Evolutionary conservation across 257 asterid genomes (phyloP), one percentile per base, ranked within the genome.

Genomic region (Fraxinus quadrangulata): DNA sequence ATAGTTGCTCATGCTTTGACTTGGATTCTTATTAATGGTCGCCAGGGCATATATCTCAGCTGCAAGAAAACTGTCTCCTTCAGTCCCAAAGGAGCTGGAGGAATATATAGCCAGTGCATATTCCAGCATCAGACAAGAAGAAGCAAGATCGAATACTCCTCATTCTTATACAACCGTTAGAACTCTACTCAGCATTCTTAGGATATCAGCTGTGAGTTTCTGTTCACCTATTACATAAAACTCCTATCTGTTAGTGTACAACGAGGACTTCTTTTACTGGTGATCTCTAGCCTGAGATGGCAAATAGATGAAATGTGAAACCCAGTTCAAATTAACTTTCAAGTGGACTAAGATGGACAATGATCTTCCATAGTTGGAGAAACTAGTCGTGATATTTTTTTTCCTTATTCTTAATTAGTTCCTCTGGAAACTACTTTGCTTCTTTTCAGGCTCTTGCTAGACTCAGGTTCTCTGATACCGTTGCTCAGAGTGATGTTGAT

Each of bases 111-210:
- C 97, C 37, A 91, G 94, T 77, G 98, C 97, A 5, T 93, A 96
- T 87, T 86, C 99, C 74, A 93, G 91, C 84, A 93, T 96, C 79
- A 86, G 99, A 86, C 99, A 93, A 88, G 99, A 96, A 80, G 99
- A 96, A 84, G 99, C 99, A 6, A 92, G 90, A 88, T 96, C 98
- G 63, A 96, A 85, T 78, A 63, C 92, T 12, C 96, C 97, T 56
- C 97, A 92, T 81, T 89, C 96, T 3, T 92, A 92, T 76, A 91
- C 97, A 77, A 92, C 96, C 1, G 85, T 91, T 73, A 86, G 97
- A 83, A 92, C 97, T 42, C 84, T 92, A 51, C 96, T 92, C 84
- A 92, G 97, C 87, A 92, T 92, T 82, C 89, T 92, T 54, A 85
- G 97, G 84, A 92, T 92, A 80, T 92, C 97, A 84, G 92, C 94